A percentile compares a stretch with the other conserved stretches of the same genome.
phyloP scores from a whole-genome alignment of 129 eudicot genomes.

The Flaveria robusta region DNA sequence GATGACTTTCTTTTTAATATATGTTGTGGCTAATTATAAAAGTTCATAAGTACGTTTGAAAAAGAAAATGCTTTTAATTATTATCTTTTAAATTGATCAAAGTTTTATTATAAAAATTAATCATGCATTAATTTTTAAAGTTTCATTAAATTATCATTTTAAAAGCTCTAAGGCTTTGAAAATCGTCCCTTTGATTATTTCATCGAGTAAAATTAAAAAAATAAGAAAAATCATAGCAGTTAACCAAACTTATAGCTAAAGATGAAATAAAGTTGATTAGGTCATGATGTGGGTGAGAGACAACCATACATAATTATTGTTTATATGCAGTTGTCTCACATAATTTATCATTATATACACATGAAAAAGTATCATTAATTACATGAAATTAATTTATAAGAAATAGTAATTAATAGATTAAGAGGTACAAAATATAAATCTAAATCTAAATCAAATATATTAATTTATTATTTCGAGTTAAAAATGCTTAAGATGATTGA shows the following conservation, averaged over 20 bases:
- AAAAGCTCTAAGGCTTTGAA: background rate
- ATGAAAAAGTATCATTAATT: background rate
- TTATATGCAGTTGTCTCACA: background rate
- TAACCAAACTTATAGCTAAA: conserved; percentile 28
- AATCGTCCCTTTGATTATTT: background rate
- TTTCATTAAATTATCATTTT: background rate
- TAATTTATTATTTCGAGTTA: background rate
- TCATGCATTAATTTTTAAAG: background rate
- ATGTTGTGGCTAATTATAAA: too few relatives aligned
- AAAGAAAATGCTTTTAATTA: too few relatives aligned
- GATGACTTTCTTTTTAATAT: too few relatives aligned
- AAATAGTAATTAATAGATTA: background rate
- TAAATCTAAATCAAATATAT: background rate
- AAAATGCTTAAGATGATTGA: background rate
- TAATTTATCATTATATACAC: background rate
- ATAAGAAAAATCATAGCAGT: background rate
- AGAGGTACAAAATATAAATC: background rate
- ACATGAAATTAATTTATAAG: background rate
- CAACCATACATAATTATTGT: conserved; percentile 16
- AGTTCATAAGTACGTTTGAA: too few relatives aligned
- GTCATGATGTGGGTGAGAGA: conserved; percentile 24
- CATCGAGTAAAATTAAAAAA: background rate
- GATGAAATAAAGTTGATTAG: conserved; percentile 27
- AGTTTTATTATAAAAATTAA: too few relatives aligned
- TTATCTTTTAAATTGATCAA: background rate